phyloP scores from a whole-genome alignment of 805 yeast genomes.

The Zygosaccharomyces bisporus region DNA sequence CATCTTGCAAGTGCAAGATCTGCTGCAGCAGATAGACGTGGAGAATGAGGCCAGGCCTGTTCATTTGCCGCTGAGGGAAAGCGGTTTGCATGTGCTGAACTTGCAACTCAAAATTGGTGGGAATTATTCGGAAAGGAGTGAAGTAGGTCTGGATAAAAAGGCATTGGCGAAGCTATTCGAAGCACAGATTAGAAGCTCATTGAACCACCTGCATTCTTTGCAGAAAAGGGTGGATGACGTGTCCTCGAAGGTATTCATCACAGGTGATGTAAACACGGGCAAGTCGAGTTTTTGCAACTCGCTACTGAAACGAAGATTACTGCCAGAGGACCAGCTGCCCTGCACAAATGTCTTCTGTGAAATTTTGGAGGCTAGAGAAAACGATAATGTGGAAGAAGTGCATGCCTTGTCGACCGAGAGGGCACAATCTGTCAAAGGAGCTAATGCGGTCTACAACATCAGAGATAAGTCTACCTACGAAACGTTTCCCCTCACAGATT shows the following conservation, averaged over 20 bases:
- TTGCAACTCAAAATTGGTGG: slow-evolving; percentile 30
- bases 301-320: slow-evolving; percentile 63
- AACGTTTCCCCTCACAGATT: slow-evolving; percentile 47
- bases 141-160: slow-evolving; percentile 58
- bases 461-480: slow-evolving; percentile 65
- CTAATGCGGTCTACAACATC: slow-evolving; percentile 33
- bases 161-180: slow-evolving; percentile 68
- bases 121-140: slow-evolving; percentile 30
- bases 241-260: slow-evolving; percentile 87
- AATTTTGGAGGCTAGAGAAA: slow-evolving; percentile 77
- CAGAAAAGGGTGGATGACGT: slow-evolving; percentile 86
- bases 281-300: slow-evolving; percentile 96
- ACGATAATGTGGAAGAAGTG: slow-evolving; percentile 77
- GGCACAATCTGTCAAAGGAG: slow-evolving; percentile 27
- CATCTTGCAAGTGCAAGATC: slow-evolving; percentile 49
- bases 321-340: slow-evolving; percentile 98
- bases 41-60: slow-evolving; percentile 63
- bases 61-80: slow-evolving; percentile 50
- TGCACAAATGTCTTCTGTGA: slow-evolving; percentile 96
- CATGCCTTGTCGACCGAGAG: slow-evolving; percentile 75
- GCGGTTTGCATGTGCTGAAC: slow-evolving; percentile 28
- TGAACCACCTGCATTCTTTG: slow-evolving; percentile 64
- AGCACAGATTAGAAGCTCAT: slow-evolving; percentile 59
- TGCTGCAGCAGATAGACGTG: slow-evolving; percentile 47
- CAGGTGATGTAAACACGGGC: slow-evolving; percentile 97